Evolutionary conservation across 495 filamentous ascomycete species (phyloP), one percentile per base, ranked within the genome.

Genomic region (Apodospora peruviana): DNA sequence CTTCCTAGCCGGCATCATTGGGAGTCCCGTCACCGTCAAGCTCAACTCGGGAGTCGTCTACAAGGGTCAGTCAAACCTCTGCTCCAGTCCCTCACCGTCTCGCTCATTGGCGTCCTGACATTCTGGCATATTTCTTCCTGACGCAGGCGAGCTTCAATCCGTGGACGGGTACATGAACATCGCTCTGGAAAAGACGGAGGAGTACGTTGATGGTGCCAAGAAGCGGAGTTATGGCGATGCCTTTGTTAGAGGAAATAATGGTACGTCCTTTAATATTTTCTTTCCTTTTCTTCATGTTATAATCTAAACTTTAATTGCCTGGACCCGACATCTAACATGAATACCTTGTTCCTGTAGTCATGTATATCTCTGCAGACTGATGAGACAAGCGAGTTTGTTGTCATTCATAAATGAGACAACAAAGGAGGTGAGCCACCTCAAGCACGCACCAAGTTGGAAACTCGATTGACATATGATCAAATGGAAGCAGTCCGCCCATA

Each of bases 141-240:
- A 2, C 40, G 8, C 42, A 96, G 91, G 91, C 32, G 87, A 94
- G 59, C 77, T 96, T n/a, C 89, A 95, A 58, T 95, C 90, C 0
- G 90, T 97, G n/a, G 93, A 98, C 64, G 94, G 94, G 34, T 98
- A 96, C 64, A 97, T 98, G 93, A 97, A 98, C 66, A 94, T 98
- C 55, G 90, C 93, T 17, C 78, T 98, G 2, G 93, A 97, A 63
- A 91, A 95, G 66, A 91, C 90, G 0, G 85, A 90, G 52, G 94
- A 98, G 70, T 90, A 82, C 58, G 85, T 93, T 42, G 83, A 90
- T 61, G 94, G 91, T 21, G 81, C 80, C 49, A 78, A 88, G 61
- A 79, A 82, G 53, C 78, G 87, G 56, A 85, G 73, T 37, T 97
- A 95, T 67, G 93, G 94, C 0, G 93, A 98, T 73, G 90, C 94